Evolutionary conservation across 164 flowering plant genomes (phyloP).

Genomic region (Dillenia turbinata): DNA sequence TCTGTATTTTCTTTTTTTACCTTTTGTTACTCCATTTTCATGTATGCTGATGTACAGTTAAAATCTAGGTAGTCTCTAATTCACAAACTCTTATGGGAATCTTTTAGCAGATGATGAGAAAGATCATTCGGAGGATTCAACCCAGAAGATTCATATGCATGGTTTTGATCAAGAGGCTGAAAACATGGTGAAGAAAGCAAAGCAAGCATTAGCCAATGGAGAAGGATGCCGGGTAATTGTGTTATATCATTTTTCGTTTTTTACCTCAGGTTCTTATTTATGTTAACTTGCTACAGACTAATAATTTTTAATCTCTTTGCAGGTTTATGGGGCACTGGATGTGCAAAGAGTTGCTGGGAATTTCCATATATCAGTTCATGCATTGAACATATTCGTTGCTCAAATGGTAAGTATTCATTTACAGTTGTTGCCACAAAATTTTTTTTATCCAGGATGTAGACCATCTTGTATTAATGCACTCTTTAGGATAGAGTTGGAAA

Average conservation of each 20-base stretch:
- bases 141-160: constrained; percentile 40
- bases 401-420: constrained; percentile 66
- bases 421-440: neutral
- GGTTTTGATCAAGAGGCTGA: constrained; percentile 81
- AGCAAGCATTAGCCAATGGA: constrained; percentile 70
- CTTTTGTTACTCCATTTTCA: too few species aligned
- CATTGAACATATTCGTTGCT: constrained; percentile 90
- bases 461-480: too few species aligned
- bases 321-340: constrained; percentile 94
- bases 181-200: constrained; percentile 74
- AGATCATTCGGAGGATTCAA: constrained; percentile 44
- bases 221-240: constrained; percentile 93
- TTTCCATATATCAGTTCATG: constrained; percentile 97
- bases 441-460: too few species aligned
- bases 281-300: neutral
- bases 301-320: constrained; percentile 17
- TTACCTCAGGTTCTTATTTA: too few species aligned
- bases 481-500: too few species aligned
- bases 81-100: too few species aligned
- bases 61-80: too few species aligned
- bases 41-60: too few species aligned
- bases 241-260: too few species aligned
- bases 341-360: constrained; percentile 99
- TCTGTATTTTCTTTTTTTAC: too few species aligned
- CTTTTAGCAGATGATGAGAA: constrained; percentile 35